These are phyloP conservation scores for Scopulariopsis brevicaulis DNA, from an alignment of 2,329 filamentous ascomycete species.

Conservation along the genomic window DNA sequence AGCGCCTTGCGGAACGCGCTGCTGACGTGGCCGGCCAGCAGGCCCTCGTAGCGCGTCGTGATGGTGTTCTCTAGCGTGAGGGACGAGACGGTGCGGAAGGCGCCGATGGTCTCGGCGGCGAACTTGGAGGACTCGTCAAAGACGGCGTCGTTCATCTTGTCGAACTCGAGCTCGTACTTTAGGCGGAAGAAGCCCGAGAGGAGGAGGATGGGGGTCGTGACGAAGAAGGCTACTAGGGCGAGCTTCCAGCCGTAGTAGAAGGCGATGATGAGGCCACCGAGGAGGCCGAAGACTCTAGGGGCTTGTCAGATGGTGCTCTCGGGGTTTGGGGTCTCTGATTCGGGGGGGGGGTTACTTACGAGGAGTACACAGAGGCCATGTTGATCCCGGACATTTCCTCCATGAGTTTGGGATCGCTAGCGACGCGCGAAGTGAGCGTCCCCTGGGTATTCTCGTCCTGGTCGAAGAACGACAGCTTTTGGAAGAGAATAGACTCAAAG, in stretches of 20 bases:
- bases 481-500: constrained; percentile 46
- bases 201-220: constrained; percentile 40
- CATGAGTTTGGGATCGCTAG: constrained; percentile 45
- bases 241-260: constrained; percentile 72
- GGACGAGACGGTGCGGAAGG: constrained; percentile 61
- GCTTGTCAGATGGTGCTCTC: background rate
- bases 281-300: constrained; percentile 49
- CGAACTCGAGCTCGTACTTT: constrained; percentile 53
- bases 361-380: constrained; percentile 43
- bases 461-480: constrained; percentile 51
- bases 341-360: background rate
- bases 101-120: constrained; percentile 61
- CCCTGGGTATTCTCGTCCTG: constrained; percentile 47
- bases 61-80: constrained; percentile 61
- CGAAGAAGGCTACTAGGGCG: constrained; percentile 53
- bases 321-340: background rate
- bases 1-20: constrained; percentile 49
- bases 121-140: constrained; percentile 65
- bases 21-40: constrained; percentile 47
- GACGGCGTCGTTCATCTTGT: constrained; percentile 54
- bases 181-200: constrained; percentile 37
- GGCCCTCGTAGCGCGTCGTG: constrained; percentile 43
- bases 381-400: constrained; percentile 53
- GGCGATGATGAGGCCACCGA: constrained; percentile 53
- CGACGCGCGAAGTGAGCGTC: constrained; percentile 43